A percentile compares a stretch with the other conserved stretches of the same genome.
These are phyloP conservation scores for Coemansia sp. DNA, from an alignment of 192 early-diverging fungal species.

Conservation along the genomic window DNA sequence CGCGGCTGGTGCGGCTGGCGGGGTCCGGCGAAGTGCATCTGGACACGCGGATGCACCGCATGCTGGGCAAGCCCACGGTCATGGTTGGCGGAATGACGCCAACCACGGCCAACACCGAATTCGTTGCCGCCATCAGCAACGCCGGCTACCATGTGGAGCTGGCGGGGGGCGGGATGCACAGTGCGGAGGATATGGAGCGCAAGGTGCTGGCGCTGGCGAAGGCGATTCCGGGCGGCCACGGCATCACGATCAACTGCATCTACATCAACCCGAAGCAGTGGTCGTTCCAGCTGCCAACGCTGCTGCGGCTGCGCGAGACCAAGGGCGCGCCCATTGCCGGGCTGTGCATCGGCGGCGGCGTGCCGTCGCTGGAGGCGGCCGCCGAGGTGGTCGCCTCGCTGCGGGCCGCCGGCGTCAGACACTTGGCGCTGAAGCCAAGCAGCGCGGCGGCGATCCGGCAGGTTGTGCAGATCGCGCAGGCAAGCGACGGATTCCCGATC, in stretches of 20 bases:
- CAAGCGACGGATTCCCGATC: slow-evolving; percentile 79
- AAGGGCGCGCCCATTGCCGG: slow-evolving; percentile 90
- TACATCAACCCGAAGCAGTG: slow-evolving; percentile 90
- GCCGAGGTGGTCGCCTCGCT: slow-evolving; percentile 76
- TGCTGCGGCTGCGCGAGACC: slow-evolving; percentile 71
- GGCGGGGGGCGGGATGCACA: slow-evolving; percentile 89
- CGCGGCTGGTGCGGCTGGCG: slow-evolving; percentile 70
- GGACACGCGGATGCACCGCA: slow-evolving; percentile 81
- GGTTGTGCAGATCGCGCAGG: slow-evolving; percentile 82
- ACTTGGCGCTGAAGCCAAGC: slow-evolving; percentile 85
- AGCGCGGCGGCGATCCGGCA: slow-evolving; percentile 72
- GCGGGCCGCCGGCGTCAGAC: slow-evolving; percentile 73
- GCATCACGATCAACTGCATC: slow-evolving; percentile 88
- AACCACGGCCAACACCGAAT: slow-evolving; percentile 72
- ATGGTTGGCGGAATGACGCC: slow-evolving; percentile 98
- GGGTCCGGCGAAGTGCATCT: slow-evolving; percentile 67
- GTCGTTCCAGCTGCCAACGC: slow-evolving; percentile 76
- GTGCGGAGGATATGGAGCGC: slow-evolving; percentile 63
- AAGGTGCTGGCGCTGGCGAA: slow-evolving; percentile 76
- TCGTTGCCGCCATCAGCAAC: slow-evolving; percentile 84
- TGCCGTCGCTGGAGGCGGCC: slow-evolving; percentile 84
- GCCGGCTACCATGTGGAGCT: slow-evolving; percentile 91
- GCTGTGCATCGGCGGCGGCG: slow-evolving; percentile 88
- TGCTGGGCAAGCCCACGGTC: slow-evolving; percentile 84
- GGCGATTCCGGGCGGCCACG: slow-evolving; percentile 72